Evolutionary conservation across 768 basidiomycete species (phyloP), one percentile per base, ranked within the genome.

Genomic region (Podaxis pistillaris): DNA sequence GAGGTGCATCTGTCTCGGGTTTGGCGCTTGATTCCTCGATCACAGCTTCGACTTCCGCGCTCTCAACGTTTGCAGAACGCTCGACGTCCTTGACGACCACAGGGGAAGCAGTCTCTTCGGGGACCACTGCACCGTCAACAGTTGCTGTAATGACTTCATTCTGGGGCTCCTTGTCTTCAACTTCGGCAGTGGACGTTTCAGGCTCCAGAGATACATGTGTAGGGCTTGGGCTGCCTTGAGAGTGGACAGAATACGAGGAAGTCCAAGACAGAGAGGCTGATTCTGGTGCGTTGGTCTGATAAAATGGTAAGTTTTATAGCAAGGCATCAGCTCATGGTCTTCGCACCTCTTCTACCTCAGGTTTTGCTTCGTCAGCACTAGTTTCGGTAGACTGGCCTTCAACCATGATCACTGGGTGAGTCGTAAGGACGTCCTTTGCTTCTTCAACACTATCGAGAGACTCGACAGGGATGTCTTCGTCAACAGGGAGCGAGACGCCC

Each of bases 231-330:
- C 71, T 76, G 24, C 78, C 78, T 64, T 80, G 79, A 19, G 69
- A 72, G 36, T 78, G 76, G 1, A 78, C 77, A 9, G 78, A 78
- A 61, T 79, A 79, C 28, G 78, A 79, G 33, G 77, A 74, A 19
- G 75, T 77, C 78, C 78, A 79, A 22, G 53, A 62, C 17, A 53
- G 22, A 36, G 61, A 24, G 17, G 54, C 26, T 8, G 54, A 38
- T n/a, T 62, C 46, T 5, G 37, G 24, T 50, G 24, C 28, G n/a
- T 4, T 50, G 9, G 30, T 24, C 63, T 58, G 37, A 22, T n/a
- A 5, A 46, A 52, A 53, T 3, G n/a, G 8, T 62, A 28, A 62
- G 46, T 36, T 28, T 13, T 8, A 8, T 36, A 19, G 26, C 22
- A 26, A n/a, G n/a, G 6, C 6, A 3, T 19, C 5, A 49, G 22